These are phyloP conservation scores for Mycena sp. DNA, from an alignment of 1,284 basidiomycete genomes.

Conservation along the genomic window DNA sequence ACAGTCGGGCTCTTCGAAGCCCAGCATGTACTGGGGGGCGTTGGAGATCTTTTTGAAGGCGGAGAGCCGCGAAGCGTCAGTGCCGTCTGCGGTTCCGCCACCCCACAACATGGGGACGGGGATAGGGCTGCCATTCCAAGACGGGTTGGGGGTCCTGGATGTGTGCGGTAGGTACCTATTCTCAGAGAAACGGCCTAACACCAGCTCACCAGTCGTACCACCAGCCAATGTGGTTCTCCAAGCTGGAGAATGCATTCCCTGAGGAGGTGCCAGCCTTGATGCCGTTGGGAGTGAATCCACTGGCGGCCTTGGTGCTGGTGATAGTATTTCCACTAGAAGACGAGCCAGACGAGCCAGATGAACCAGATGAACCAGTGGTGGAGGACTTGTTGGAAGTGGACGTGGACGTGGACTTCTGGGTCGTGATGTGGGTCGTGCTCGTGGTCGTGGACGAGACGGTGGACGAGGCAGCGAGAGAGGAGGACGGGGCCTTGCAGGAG, in stretches of 20 bases:
- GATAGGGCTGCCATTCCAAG: conserved; percentile 46
- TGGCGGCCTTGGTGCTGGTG: conserved; percentile 19
- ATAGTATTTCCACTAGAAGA: neutral
- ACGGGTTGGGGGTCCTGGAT: conserved; percentile 48
- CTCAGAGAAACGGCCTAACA: too few species aligned
- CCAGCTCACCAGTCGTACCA: conserved; percentile 56
- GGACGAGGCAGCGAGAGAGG: neutral
- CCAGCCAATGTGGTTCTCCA: conserved; percentile 53
- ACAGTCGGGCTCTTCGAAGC: conserved; percentile 56
- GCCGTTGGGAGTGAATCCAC: conserved; percentile 46
- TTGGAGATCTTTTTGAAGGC: conserved; percentile 45
- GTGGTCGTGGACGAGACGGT: neutral
- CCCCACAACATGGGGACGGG: conserved; percentile 58
- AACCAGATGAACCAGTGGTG: too few species aligned
- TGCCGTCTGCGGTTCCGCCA: conserved; percentile 45
- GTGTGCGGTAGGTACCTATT: neutral
- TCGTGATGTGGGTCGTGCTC: neutral
- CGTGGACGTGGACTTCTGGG: conserved; percentile 3
- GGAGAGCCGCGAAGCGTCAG: conserved; percentile 47
- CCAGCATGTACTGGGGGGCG: conserved; percentile 49
- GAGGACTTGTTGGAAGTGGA: neutral
- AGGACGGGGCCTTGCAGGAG: conserved; percentile 17
- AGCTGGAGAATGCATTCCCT: conserved; percentile 47
- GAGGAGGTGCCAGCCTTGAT: conserved; percentile 55
- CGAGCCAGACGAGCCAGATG: too few species aligned